Conservation (phyloP, 495 filamentous ascomycete genomes). For the Talaromyces trachyspermus region DNA sequence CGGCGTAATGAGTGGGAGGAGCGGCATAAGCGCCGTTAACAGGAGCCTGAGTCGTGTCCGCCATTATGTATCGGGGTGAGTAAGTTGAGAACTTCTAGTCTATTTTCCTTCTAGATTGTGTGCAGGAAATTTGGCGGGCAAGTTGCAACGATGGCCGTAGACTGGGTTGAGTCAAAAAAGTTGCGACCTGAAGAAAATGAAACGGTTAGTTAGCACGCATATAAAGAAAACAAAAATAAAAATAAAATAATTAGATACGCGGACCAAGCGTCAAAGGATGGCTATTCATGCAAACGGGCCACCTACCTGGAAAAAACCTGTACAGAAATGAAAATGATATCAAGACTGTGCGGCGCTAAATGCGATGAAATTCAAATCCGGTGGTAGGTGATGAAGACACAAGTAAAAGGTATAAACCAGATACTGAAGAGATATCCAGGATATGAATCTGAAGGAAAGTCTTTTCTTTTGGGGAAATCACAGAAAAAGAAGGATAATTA, state of each 20-base stretch:
- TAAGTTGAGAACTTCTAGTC: conserved; percentile 8
- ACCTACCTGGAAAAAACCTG: neutral
- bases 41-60: conserved; percentile 37
- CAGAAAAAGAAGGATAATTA: no score
- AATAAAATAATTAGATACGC: neutral
- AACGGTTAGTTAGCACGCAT: neutral
- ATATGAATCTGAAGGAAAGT: no score
- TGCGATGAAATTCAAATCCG: conserved; percentile 1
- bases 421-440: neutral
- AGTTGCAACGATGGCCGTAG: neutral
- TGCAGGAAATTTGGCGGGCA: neutral
- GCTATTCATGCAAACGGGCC: neutral
- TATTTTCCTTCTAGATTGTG: neutral
- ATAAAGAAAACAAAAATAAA: neutral
- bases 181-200: conserved; percentile 1
- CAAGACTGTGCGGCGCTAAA: conserved; percentile 3
- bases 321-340: conserved; percentile 1
- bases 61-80: conserved; percentile 21
- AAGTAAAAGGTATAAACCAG: neutral
- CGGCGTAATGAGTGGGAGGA: conserved; percentile 32
- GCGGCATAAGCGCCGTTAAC: conserved; percentile 40
- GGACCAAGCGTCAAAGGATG: neutral
- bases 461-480: no score
- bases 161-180: neutral
- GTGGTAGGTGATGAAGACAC: neutral